Conservation (phyloP, 257 asterid genomes). For the Fraxinus anomala region DNA sequence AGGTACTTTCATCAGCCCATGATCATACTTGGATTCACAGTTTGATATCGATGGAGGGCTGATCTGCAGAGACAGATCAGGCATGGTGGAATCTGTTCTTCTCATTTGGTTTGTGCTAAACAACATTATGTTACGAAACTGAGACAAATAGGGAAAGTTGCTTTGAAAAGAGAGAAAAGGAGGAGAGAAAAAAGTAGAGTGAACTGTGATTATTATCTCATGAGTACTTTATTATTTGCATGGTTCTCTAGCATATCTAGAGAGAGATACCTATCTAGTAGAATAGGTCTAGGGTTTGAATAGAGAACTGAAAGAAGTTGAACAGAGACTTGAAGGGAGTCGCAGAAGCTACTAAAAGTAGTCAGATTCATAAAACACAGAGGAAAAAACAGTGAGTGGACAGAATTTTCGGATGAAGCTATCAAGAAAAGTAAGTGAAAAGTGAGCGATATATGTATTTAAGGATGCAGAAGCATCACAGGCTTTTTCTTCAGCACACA, state of each 20-base stretch:
- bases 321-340: conserved; percentile 25
- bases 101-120: conserved; percentile 38
- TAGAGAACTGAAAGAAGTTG: conserved; percentile 15
- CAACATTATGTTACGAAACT: conserved; percentile 25
- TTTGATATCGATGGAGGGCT: conserved; percentile 46
- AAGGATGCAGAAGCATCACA: conserved; percentile 27
- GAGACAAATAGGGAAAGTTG: not conserved
- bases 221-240: conserved; percentile 69
- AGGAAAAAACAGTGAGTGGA: not conserved
- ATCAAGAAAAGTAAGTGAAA: conserved; percentile 28
- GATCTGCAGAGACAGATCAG: conserved; percentile 83
- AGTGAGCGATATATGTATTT: conserved; percentile 29
- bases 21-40: conserved; percentile 5
- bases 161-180: conserved; percentile 32
- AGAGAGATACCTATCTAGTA: conserved; percentile 35
- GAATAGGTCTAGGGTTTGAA: conserved; percentile 22
- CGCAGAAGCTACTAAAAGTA: conserved; percentile 26
- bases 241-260: conserved; percentile 24
- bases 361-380: conserved; percentile 14
- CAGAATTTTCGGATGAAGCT: conserved; percentile 20
- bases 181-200: not conserved
- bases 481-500: conserved; percentile 13
- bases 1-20: conserved; percentile 16
- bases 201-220: conserved; percentile 40
- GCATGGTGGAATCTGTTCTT: conserved; percentile 30